A percentile compares a stretch with the other conserved stretches of the same genome.
Conservation (phyloP, 257 asterid genomes). For the Solanum microdontum region DNA sequence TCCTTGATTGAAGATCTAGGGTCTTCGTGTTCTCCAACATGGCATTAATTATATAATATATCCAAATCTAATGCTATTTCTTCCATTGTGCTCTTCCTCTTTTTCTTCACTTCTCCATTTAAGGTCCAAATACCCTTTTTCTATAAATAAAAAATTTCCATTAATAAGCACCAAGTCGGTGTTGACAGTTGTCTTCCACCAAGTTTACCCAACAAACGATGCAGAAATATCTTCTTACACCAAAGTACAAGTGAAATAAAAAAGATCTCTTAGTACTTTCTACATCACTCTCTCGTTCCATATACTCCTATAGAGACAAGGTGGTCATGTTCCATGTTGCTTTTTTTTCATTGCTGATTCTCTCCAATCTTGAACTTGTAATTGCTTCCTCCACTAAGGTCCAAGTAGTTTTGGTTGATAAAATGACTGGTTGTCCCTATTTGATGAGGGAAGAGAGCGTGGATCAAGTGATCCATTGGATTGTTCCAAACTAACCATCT, state of each 20-base stretch:
- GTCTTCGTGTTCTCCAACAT: neutral
- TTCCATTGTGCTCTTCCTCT: neutral
- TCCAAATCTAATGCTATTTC: neutral
- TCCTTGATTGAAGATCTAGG: neutral
- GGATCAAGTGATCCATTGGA: neutral
- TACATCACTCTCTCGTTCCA: neutral
- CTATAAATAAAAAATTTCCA: neutral
- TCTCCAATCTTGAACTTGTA: neutral
- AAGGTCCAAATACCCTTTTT: neutral
- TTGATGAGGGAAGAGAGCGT: neutral
- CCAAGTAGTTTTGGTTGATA: neutral
- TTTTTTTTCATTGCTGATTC: neutral
- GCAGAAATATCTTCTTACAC: neutral
- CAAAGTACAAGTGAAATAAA: neutral
- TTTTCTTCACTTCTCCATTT: neutral
- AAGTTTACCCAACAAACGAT: neutral
- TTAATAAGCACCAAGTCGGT: neutral
- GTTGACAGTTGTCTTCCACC: neutral
- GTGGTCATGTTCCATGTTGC: neutral
- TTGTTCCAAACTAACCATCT: neutral
- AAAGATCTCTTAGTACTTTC: neutral
- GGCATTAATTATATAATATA: neutral
- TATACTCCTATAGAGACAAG: neutral
- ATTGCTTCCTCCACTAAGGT: neutral
- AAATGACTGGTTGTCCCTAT: neutral